Conservation (phyloP, 2,329 filamentous ascomycete species). For the Aaosphaeria pasadenensis region DNA sequence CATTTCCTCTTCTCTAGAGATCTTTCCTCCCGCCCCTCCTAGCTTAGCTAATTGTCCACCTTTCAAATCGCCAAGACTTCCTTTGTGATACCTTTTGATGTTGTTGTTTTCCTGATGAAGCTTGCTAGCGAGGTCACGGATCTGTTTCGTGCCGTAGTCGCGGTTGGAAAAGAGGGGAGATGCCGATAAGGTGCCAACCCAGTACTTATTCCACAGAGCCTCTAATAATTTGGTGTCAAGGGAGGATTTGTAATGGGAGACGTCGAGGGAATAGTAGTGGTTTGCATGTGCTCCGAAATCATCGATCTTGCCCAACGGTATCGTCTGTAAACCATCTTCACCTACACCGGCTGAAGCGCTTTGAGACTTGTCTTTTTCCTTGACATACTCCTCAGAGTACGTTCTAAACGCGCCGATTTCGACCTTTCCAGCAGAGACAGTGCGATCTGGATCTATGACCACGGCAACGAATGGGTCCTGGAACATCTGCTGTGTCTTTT, state of each 20-base stretch:
- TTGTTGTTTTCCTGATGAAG: slow-evolving; percentile 62
- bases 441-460: slow-evolving; percentile 94
- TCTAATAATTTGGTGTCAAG: slow-evolving; percentile 85
- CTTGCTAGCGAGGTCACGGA: slow-evolving; percentile 82
- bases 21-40: slow-evolving; percentile 49
- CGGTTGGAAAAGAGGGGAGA: slow-evolving; percentile 88
- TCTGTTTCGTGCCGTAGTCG: slow-evolving; percentile 89
- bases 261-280: slow-evolving; percentile 86
- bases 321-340: slow-evolving; percentile 68
- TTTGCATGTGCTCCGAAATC: slow-evolving; percentile 93
- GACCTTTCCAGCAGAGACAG: slow-evolving; percentile 89
- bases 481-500: slow-evolving; percentile 79
- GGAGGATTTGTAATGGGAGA: slow-evolving; percentile 91
- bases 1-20: slow-evolving; percentile 57
- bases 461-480: slow-evolving; percentile 92
- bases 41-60: slow-evolving; percentile 55
- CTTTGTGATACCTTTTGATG: slow-evolving; percentile 31
- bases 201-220: slow-evolving; percentile 97
- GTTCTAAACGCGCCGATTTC: slow-evolving; percentile 97
- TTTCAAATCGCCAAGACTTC: slow-evolving; percentile 18
- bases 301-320: slow-evolving; percentile 89
- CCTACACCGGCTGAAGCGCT: slow-evolving; percentile 26
- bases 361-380: slow-evolving; percentile 43
- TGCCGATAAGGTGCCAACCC: slow-evolving; percentile 92
- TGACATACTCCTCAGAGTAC: slow-evolving; percentile 67